Evolutionary conservation across 176 grass and related monocot genomes (phyloP).

Genomic region (Oryza officinalis): DNA sequence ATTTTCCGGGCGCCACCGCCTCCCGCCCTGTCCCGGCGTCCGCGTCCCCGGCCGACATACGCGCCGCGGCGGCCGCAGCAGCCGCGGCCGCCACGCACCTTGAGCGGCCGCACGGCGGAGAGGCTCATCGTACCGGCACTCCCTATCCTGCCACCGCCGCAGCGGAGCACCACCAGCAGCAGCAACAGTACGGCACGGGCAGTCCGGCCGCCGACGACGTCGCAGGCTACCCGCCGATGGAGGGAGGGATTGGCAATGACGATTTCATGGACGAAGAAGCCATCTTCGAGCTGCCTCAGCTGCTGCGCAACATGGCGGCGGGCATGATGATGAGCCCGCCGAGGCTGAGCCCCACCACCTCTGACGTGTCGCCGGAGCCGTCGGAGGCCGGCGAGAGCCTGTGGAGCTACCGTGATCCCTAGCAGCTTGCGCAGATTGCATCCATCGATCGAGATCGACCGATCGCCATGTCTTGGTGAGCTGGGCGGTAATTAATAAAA

Average conservation of each 20-base stretch:
- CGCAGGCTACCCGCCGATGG: background rate
- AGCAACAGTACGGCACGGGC: background rate
- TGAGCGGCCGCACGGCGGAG: background rate
- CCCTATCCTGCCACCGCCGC: background rate
- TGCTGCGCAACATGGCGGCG: constrained; percentile 89
- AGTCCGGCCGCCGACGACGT: background rate
- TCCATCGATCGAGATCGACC: constrained; percentile 4
- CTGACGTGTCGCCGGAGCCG: constrained; percentile 58
- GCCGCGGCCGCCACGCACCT: constrained; percentile 40
- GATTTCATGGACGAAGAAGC: constrained; percentile 92
- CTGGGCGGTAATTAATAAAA: constrained; percentile 41
- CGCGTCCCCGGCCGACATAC: constrained; percentile 56
- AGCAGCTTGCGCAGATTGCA: constrained; percentile 13
- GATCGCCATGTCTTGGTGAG: background rate
- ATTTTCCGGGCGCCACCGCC: constrained; percentile 61
- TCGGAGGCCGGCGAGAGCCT: constrained; percentile 63
- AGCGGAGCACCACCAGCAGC: constrained; percentile 1
- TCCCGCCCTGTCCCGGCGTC: constrained; percentile 29
- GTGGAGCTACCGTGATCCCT: constrained; percentile 80
- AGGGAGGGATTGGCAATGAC: constrained; percentile 2
- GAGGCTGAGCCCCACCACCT: constrained; percentile 59
- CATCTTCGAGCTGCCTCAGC: constrained; percentile 87
- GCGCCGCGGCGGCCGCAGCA: constrained; percentile 50
- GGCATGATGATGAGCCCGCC: constrained; percentile 99
- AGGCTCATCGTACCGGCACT: background rate